A percentile compares a stretch with the other conserved stretches of the same genome.
Conservation (phyloP, 805 yeast genomes). For the Lachancea dasiensis region DNA sequence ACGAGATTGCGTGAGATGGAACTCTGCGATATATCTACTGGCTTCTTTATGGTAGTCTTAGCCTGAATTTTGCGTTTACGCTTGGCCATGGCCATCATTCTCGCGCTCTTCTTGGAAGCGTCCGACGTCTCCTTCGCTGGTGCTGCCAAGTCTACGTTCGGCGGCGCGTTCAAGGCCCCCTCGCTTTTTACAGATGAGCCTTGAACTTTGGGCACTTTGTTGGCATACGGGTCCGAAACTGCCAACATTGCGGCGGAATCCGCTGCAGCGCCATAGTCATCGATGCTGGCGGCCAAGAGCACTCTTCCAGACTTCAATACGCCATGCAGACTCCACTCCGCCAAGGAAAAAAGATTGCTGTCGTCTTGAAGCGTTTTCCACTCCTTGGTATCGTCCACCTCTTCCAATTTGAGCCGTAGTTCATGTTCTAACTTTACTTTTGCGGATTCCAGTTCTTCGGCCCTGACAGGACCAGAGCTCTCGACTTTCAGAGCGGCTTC, state of each 20-base stretch:
- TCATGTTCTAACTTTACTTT: constrained; percentile 31
- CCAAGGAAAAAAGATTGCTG: constrained; percentile 17
- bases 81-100: constrained; percentile 91
- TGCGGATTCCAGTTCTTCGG: too few relatives aligned
- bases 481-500: background rate
- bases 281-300: constrained; percentile 24
- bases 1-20: constrained; percentile 46
- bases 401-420: constrained; percentile 28
- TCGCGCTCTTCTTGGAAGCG: constrained; percentile 46
- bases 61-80: constrained; percentile 76
- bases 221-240: background rate
- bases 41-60: constrained; percentile 42
- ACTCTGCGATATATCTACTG: constrained; percentile 67
- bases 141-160: constrained; percentile 6
- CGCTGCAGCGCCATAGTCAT: constrained; percentile 6
- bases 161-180: too few relatives aligned
- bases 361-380: constrained; percentile 22
- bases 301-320: constrained; percentile 26
- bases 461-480: too few relatives aligned
- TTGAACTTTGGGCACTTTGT: constrained; percentile 4
- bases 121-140: constrained; percentile 14
- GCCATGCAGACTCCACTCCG: constrained; percentile 27
- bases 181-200: constrained; percentile 1
- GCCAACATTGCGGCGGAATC: background rate
- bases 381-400: constrained; percentile 20